Conservation (phyloP, 306 rosid species). For the Cicer chorassanicum region DNA sequence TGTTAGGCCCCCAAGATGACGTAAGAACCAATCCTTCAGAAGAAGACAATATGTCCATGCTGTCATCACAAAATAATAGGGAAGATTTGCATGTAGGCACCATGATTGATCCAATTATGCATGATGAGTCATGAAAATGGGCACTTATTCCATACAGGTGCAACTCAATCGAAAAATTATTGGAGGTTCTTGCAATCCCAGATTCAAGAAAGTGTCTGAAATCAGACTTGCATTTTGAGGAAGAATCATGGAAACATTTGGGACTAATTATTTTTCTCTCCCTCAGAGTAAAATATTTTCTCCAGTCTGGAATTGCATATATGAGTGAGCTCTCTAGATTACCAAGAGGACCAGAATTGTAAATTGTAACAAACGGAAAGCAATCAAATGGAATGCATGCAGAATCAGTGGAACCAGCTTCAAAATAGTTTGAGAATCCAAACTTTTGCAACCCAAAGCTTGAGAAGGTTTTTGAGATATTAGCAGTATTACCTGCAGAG, state of each 20-base stretch:
- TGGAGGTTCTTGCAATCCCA: slow-evolving; percentile 48
- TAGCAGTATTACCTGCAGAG: slow-evolving; percentile 42
- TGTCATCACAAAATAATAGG: slow-evolving; percentile 57
- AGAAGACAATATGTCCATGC: slow-evolving; percentile 68
- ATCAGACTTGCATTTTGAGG: slow-evolving; percentile 46
- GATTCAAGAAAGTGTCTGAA: slow-evolving; percentile 44
- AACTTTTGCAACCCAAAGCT: slow-evolving; percentile 63
- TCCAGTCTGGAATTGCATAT: slow-evolving; percentile 72
- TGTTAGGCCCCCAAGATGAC: slow-evolving; percentile 70
- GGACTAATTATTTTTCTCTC: slow-evolving; percentile 56
- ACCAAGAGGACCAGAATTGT: slow-evolving; percentile 65
- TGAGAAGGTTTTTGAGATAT: slow-evolving; percentile 42
- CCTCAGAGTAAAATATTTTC: slow-evolving; percentile 62
- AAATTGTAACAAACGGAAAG: slow-evolving; percentile 80
- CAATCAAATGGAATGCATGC: slow-evolving; percentile 72
- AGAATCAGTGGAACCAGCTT: slow-evolving; percentile 65
- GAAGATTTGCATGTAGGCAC: slow-evolving; percentile 68
- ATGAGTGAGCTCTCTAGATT: slow-evolving; percentile 64
- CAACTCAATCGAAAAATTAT: slow-evolving; percentile 58
- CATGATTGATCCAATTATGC: slow-evolving; percentile 66
- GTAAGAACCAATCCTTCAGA: slow-evolving; percentile 74
- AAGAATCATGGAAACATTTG: slow-evolving; percentile 44
- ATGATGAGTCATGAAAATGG: slow-evolving; percentile 91
- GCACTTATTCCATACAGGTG: slow-evolving; percentile 59
- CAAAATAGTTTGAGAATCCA: slow-evolving; percentile 86